Percentiles rank a stretch among this genome's conserved stretches.
Conservation (phyloP, 2,329 filamentous ascomycete species). For the Penicillium freii region DNA sequence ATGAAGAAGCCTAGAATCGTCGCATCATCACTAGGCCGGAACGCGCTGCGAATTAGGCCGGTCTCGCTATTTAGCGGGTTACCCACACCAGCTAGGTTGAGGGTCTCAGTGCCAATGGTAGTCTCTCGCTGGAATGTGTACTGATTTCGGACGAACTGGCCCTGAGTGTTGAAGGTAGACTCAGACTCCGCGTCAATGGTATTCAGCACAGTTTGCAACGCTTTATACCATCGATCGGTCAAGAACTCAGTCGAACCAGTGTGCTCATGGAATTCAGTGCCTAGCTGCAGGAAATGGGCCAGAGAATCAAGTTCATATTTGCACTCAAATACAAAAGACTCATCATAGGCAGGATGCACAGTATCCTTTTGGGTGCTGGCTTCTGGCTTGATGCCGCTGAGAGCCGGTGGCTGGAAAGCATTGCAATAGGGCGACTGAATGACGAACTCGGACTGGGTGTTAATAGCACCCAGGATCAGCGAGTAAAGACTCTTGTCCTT, state of each 20-base stretch:
- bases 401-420: constrained; percentile 91
- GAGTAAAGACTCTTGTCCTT: constrained; percentile 75
- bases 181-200: constrained; percentile 76
- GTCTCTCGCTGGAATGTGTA: constrained; percentile 88
- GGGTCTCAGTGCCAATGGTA: constrained; percentile 81
- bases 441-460: constrained; percentile 92
- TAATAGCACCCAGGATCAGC: constrained; percentile 87
- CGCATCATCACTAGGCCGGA: constrained; percentile 91
- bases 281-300: constrained; percentile 81
- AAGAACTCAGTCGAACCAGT: constrained; percentile 77
- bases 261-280: constrained; percentile 80
- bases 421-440: constrained; percentile 97
- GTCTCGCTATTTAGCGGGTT: constrained; percentile 86
- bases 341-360: constrained; percentile 86
- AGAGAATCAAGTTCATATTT: constrained; percentile 98
- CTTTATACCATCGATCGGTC: constrained; percentile 72
- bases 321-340: constrained; percentile 87
- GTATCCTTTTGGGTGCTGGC: constrained; percentile 77
- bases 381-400: constrained; percentile 68
- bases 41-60: constrained; percentile 83
- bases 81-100: constrained; percentile 77
- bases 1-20: constrained; percentile 94
- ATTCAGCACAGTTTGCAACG: constrained; percentile 69
- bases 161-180: constrained; percentile 74
- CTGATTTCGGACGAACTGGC: constrained; percentile 65